Base-by-base conservation (phyloP, 495 filamentous ascomycete genomes). In the Rusavskia elegans region DNA sequence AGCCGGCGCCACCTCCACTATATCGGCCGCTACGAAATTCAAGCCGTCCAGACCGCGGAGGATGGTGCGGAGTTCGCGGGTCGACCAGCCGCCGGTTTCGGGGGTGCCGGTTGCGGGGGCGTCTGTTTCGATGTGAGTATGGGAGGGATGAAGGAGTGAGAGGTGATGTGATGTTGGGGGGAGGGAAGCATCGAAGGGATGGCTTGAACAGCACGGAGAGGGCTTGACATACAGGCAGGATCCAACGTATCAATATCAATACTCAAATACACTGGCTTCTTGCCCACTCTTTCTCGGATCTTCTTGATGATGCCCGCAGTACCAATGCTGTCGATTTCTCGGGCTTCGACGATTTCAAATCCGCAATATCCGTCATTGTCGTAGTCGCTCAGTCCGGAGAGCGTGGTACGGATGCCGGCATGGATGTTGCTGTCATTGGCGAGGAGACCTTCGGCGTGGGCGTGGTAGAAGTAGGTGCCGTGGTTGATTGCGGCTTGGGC, bases 161-260 rank as follows among this genome's bases (percentile, higher is more conserved):
- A 20, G 35, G 14, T 27, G 36, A 48, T 38, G n/a, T 0, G 48
- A 20, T 20, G 32, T 16, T n/a, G 45, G 21, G 38, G 30, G 19
- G 9, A 17, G 8, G 21, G n/a, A 40, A 36, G 42, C 27, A 13
- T 23, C 13, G 44, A 40, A 32, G 6, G n/a, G n/a, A n/a, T n/a
- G n/a, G n/a, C n/a, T n/a, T n/a, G n/a, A n/a, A n/a, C n/a, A n/a
- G n/a, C n/a, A n/a, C n/a, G 19, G 53, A 30, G 20, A 37, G 25
- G 46, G 37, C 21, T 11, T 8, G 17, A 69, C 76, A 55, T 67
- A 81, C 78, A 89, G 32, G 86, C 88, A 5, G 88, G 87, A 60
- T 95, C 88, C 14, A 95, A 65, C 0, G 85, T 85, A 59, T 95
- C 88, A 53, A 94, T 93, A 59, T 95, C 88, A 40, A 94, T 87